Base-by-base conservation (phyloP, 2,329 filamentous ascomycete genomes). In the Phialophora verrucosa region DNA sequence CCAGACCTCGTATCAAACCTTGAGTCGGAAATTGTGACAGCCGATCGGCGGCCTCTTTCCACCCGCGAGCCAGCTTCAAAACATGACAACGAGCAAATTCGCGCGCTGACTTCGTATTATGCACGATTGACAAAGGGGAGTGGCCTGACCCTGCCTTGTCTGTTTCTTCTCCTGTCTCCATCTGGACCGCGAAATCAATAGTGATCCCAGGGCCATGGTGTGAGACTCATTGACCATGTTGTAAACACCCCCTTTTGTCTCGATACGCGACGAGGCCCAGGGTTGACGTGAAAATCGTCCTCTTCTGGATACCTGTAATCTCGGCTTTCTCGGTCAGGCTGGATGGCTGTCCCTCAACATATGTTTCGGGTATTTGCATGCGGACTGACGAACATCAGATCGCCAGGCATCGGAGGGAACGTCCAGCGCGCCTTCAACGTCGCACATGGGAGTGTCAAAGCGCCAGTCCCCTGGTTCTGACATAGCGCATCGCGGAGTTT, bases 281-380 rank as follows among this genome's bases (percentile, higher is more conserved):
- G 32, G 47, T 23, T 53, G 47, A 61, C 27, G 59, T 49, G 49
- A 42, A 35, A 38, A 27, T 38, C 47, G 14, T 49, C 47, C 53
- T 32, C 31, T 29, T 54, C 27, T 51, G 62, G 50, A 47, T 11
- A 57, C 49, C 17, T 54, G 63, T 14, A 66, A 63, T 63, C 50
- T 66, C 64, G 64, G 23, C 60, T 59, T 56, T 50, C 59, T 23
- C 49, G 35, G 42, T 31, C 38, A 38, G 42, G n/a, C n/a, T 59
- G 35, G 14, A 23, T 29, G 44, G 31, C n/a, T 20, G 50, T 53
- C 29, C 35, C 17, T 49, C 32, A 53, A 55, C 31, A 49, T 31
- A 50, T 64, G 60, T 67, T 61, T 67, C 65, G 60, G 65, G 57
- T 29, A 61, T 49, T 31, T 63, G 51, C 65, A 61, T 64, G 47